Conservation (phyloP, 768 basidiomycete species). For the Collybia mongolica region DNA sequence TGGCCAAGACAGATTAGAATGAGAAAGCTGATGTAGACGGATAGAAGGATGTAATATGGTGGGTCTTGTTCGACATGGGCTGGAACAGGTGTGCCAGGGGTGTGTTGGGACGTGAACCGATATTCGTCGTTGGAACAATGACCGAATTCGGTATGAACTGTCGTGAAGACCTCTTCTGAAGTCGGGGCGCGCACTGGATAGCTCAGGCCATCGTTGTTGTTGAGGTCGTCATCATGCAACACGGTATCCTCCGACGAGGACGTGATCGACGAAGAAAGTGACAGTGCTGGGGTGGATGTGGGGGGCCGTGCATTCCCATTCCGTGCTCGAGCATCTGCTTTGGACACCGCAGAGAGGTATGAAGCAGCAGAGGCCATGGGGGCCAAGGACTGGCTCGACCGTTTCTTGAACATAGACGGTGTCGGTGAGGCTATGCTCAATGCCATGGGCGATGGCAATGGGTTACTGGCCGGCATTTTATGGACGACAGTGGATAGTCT, state of each 20-base stretch:
- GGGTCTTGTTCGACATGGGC: conserved; percentile 76
- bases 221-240: conserved; percentile 51
- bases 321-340: conserved; percentile 66
- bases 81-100: conserved; percentile 45
- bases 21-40: conserved; percentile 92
- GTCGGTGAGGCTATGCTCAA: conserved; percentile 48
- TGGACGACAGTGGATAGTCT: neutral
- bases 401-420: conserved; percentile 63
- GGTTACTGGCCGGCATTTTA: conserved; percentile 18
- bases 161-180: conserved; percentile 75
- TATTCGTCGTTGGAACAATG: conserved; percentile 80
- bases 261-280: conserved; percentile 72
- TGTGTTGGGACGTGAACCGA: conserved; percentile 67
- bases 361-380: conserved; percentile 39
- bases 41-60: conserved; percentile 87
- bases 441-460: conserved; percentile 62
- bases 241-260: conserved; percentile 67
- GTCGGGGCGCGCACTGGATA: conserved; percentile 70
- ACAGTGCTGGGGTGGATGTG: conserved; percentile 68
- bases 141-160: conserved; percentile 90
- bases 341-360: conserved; percentile 42
- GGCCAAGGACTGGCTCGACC: conserved; percentile 28
- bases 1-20: conserved; percentile 91
- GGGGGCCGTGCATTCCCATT: conserved; percentile 39
- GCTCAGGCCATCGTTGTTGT: conserved; percentile 54